These are phyloP conservation scores for Colletotrichum filicis DNA, from an alignment of 2,329 filamentous ascomycete species.

Conservation along the genomic window DNA sequence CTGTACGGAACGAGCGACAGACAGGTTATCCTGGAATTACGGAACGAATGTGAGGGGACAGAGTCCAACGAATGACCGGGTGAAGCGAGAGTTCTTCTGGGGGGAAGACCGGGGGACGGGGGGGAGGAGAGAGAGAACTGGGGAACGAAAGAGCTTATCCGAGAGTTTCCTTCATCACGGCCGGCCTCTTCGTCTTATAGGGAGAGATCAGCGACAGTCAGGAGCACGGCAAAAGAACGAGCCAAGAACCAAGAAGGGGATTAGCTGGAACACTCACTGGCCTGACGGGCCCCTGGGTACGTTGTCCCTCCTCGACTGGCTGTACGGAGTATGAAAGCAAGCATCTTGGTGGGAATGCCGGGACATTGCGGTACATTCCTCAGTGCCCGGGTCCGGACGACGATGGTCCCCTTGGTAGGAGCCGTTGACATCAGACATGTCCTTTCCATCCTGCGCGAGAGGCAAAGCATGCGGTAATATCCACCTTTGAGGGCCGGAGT, in stretches of 20 bases:
- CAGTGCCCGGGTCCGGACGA: conserved; percentile 2
- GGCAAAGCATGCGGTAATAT: not conserved
- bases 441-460: not conserved
- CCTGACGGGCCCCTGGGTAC: not conserved
- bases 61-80: conserved; percentile 17
- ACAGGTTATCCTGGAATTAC: not conserved
- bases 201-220: not conserved
- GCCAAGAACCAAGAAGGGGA: not conserved
- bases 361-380: conserved; percentile 37
- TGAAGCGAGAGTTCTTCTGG: conserved; percentile 7
- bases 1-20: conserved; percentile 25
- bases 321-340: not conserved
- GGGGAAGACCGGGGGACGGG: not conserved
- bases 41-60: conserved; percentile 25
- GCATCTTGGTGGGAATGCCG: conserved; percentile 33
- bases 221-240: not conserved
- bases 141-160: not conserved
- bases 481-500: not conserved
- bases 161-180: not conserved
- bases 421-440: not conserved
- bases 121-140: not conserved
- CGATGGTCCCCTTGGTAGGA: conserved; percentile 2
- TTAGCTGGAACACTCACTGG: not conserved
- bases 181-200: conserved; percentile 19
- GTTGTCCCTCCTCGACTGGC: not conserved